A percentile compares a stretch with the other conserved stretches of the same genome.
Evolutionary conservation across 345 rosid genomes (phyloP).

Genomic region (Iberis pinnata): DNA sequence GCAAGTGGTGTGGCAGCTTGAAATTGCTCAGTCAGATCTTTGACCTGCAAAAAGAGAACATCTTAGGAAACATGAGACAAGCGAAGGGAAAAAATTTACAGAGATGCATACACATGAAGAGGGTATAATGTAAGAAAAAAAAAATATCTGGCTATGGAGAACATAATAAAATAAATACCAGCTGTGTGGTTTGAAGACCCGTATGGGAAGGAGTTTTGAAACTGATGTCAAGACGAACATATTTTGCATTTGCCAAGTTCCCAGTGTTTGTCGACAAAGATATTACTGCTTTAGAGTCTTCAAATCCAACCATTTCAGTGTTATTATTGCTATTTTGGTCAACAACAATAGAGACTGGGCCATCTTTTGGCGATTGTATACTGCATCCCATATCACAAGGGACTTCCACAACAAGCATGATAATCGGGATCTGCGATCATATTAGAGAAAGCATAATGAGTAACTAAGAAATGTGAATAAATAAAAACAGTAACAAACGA

Average conservation of each 20-base stretch:
- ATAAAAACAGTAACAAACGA: constrained; percentile 9
- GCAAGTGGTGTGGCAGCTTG: constrained; percentile 95
- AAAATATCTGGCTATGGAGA: neutral
- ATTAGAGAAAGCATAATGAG: constrained; percentile 24
- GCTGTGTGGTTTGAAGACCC: constrained; percentile 85
- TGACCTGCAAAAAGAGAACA: constrained; percentile 49
- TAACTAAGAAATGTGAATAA: neutral
- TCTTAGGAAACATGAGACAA: constrained; percentile 7
- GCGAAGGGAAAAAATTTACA: constrained; percentile 7
- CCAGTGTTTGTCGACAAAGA: constrained; percentile 33
- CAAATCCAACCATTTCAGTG: constrained; percentile 39
- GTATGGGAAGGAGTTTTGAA: constrained; percentile 89
- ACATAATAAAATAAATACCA: constrained; percentile 40
- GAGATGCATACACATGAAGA: constrained; percentile 6
- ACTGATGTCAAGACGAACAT: constrained; percentile 86
- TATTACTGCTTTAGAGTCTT: constrained; percentile 47
- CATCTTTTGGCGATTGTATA: constrained; percentile 66
- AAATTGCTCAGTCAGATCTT: constrained; percentile 82
- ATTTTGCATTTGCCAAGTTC: constrained; percentile 44
- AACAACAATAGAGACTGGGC: constrained; percentile 29
- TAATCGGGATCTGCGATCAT: constrained; percentile 70
- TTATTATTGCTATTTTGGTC: constrained; percentile 40
- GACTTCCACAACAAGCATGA: constrained; percentile 94
- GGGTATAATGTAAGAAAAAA: constrained; percentile 7
- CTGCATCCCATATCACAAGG: constrained; percentile 65